These are phyloP conservation scores for Begonia peltatifolia DNA, from an alignment of 306 rosid genomes.

Conservation along the genomic window DNA sequence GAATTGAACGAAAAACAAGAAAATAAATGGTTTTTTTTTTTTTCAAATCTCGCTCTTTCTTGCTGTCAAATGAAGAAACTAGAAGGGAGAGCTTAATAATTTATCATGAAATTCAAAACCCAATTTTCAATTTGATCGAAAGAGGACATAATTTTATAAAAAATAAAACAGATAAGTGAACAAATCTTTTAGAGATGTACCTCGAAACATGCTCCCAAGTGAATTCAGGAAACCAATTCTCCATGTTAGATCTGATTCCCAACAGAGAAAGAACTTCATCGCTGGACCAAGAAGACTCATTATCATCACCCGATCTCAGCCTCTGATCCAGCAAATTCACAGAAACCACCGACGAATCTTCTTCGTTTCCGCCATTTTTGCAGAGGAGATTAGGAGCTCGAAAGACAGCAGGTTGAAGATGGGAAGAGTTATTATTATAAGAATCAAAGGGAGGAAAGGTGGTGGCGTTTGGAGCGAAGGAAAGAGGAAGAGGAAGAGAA, in stretches of 20 bases:
- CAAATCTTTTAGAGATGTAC: conserved; percentile 14
- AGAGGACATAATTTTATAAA: no score
- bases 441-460: conserved; percentile 21
- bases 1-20: no score
- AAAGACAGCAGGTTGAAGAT: conserved; percentile 21
- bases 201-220: conserved; percentile 88
- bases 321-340: conserved; percentile 14
- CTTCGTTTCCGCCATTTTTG: conserved; percentile 12
- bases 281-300: conserved; percentile 38
- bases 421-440: conserved; percentile 8
- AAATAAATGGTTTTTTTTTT: no score
- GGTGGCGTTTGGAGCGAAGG: conserved; percentile 19
- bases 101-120: background rate
- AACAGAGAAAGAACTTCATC: conserved; percentile 62
- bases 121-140: no score
- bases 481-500: conserved; percentile 42
- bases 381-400: conserved; percentile 27
- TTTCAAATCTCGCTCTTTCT: no score
- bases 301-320: conserved; percentile 9
- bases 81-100: background rate
- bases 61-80: background rate
- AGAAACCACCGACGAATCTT: conserved; percentile 10
- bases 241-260: conserved; percentile 73
- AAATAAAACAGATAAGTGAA: no score
- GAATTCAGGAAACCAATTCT: conserved; percentile 60